Evolutionary conservation across 2,329 filamentous ascomycete species (phyloP), one percentile per base, ranked within the genome.

Genomic region (Epichloe scottii): DNA sequence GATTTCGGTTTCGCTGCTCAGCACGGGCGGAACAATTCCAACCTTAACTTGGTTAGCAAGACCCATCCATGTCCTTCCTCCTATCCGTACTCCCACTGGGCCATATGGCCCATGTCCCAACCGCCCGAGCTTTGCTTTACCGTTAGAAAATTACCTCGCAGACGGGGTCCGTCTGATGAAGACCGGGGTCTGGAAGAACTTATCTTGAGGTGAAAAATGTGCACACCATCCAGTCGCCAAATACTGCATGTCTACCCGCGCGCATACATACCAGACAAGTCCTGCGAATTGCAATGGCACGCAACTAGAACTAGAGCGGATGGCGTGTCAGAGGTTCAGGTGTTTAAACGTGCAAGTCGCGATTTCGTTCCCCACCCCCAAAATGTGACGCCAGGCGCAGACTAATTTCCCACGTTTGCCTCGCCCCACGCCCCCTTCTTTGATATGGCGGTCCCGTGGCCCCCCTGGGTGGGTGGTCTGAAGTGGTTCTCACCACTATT

Each of bases 261-360:
- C 14, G 17, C 12, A n/a, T 41, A 39, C 51, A 53, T 53, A 38
- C 51, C 47, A 48, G 39, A 30, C 43, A 47, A 17, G 51, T 53
- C 48, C 38, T 35, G 38, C 48, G 4, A 7, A 4, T 11, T 17
- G 37, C 37, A 42, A 21, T 49, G 44, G 44, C 44, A 40, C 38
- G 51, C 43, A 52, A 35, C 37, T 39, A 39, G 37, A n/a, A 38
- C 12, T n/a, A 41, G 35, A 23, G 23, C 12, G 19, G 37, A 37
- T 50, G 47, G 47, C 48, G 51, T 50, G 51, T 50, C 38, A 23
- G 51, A 50, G 40, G 42, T 49, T 52, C 51, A 47, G 51, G 51
- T 47, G n/a, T n/a, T n/a, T n/a, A 41, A 49, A 34, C 33, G 23
- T 15, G 19, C 26, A 33, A 30, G 17, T 34, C 44, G 44, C 45